phyloP scores from a whole-genome alignment of 805 yeast genomes.

The Metschnikowia lachancei region DNA sequence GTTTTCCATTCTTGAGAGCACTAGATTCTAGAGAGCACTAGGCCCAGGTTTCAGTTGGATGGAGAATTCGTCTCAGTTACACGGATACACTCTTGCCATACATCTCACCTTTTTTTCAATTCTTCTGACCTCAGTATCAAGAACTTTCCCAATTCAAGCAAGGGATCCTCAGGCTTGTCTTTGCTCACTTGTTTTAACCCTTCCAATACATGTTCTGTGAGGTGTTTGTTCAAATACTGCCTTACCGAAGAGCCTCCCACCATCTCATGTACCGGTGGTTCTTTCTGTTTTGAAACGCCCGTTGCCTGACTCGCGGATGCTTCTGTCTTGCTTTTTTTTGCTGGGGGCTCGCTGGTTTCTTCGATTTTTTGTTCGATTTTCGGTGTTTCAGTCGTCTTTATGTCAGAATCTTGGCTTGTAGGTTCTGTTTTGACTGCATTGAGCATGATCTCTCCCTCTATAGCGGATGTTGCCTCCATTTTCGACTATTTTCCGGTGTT shows the following conservation, averaged over 20 bases:
- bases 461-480: conserved; percentile 5
- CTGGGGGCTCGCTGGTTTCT: conserved; percentile 9
- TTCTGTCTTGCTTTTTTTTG: conserved; percentile 4
- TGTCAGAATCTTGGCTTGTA: neutral
- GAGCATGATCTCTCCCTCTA: conserved; percentile 7
- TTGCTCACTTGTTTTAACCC: conserved; percentile 58
- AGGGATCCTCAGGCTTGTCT: conserved; percentile 54
- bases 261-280: conserved; percentile 44
- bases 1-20: too few relatives aligned
- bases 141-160: conserved; percentile 52
- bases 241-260: conserved; percentile 74
- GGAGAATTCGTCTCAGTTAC: too few relatives aligned
- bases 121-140: conserved; percentile 31
- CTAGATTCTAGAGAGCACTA: too few relatives aligned
- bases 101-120: neutral
- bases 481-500: neutral
- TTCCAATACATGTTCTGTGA: conserved; percentile 60
- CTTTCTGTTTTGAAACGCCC: neutral
- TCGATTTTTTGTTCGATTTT: neutral
- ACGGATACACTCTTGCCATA: too few relatives aligned
- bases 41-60: too few relatives aligned
- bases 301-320: neutral
- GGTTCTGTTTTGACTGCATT: conserved; percentile 8
- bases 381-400: neutral
- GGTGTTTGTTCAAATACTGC: conserved; percentile 60